Percentiles rank a stretch among this genome's conserved stretches.
Conservation (phyloP, 2,329 filamentous ascomycete species). For the Fusarium torreyae region DNA sequence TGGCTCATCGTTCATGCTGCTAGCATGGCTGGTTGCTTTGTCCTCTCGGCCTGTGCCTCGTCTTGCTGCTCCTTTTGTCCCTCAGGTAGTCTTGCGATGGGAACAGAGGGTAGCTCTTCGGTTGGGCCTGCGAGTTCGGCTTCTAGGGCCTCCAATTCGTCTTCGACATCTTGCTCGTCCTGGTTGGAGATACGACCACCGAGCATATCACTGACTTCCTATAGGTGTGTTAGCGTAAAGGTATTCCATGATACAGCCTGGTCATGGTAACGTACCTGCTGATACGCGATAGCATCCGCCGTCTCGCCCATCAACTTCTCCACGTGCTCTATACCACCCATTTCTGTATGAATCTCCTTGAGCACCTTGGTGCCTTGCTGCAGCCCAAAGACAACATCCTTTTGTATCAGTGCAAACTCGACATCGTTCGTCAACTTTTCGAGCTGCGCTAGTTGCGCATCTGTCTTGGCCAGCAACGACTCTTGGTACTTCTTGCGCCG, state of each 20-base stretch:
- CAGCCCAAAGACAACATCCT: slow-evolving; percentile 93
- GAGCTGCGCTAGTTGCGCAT: slow-evolving; percentile 92
- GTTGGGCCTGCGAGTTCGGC: slow-evolving; percentile 52
- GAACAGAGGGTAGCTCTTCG: slow-evolving; percentile 52
- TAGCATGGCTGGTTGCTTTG: slow-evolving; percentile 58
- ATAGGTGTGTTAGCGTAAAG: slow-evolving; percentile 30
- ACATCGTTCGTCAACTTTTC: slow-evolving; percentile 90
- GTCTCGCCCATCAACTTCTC: slow-evolving; percentile 96
- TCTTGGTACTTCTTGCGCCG: slow-evolving; percentile 98
- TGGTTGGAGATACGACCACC: slow-evolving; percentile 90
- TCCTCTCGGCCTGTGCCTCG: slow-evolving; percentile 43
- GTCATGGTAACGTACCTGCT: slow-evolving; percentile 72
- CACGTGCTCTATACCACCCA: slow-evolving; percentile 93
- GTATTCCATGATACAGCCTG: background rate
- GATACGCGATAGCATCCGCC: slow-evolving; percentile 91
- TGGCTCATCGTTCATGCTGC: slow-evolving; percentile 46
- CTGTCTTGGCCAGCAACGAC: slow-evolving; percentile 87
- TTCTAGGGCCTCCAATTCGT: slow-evolving; percentile 89
- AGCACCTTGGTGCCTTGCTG: slow-evolving; percentile 93
- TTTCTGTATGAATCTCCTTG: slow-evolving; percentile 92
- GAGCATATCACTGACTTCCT: slow-evolving; percentile 95
- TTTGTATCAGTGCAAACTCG: slow-evolving; percentile 96
- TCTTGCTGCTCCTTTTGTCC: slow-evolving; percentile 38
- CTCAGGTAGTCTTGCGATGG: slow-evolving; percentile 54
- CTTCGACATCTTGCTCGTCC: slow-evolving; percentile 98